phyloP scores from a whole-genome alignment of 768 basidiomycete genomes.

The Suillus weaverae region DNA sequence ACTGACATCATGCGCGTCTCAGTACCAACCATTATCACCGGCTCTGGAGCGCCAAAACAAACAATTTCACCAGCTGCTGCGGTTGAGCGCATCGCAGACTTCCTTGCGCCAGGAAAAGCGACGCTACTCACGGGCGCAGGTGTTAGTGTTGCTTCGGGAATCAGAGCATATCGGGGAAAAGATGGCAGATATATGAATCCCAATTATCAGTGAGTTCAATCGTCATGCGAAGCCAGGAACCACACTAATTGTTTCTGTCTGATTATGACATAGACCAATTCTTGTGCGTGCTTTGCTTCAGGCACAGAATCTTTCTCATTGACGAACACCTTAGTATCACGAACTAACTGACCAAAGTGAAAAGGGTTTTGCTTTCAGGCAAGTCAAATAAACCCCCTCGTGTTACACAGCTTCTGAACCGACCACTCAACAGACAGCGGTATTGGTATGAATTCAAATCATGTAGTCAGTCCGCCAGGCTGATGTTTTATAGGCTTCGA shows the following conservation, averaged over 20 bases:
- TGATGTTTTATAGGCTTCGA: conserved; percentile 46
- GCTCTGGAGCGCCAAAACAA: conserved; percentile 29
- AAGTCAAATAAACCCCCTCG: conserved; percentile 29
- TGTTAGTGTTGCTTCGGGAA: conserved; percentile 93
- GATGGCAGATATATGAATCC: conserved; percentile 89
- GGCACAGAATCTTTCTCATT: conserved; percentile 10
- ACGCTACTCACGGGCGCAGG: conserved; percentile 87
- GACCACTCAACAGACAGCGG: conserved; percentile 56
- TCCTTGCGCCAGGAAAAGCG: conserved; percentile 69
- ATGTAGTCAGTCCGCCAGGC: not conserved
- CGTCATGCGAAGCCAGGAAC: not conserved
- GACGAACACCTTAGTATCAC: conserved; percentile 56
- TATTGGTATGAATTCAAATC: conserved; percentile 58
- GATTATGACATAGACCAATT: conserved; percentile 48
- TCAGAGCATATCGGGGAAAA: conserved; percentile 86
- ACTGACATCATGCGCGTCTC: conserved; percentile 67
- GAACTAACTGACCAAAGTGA: conserved; percentile 74
- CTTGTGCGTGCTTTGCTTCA: conserved; percentile 36
- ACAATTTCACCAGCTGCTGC: conserved; percentile 51
- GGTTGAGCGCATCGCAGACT: conserved; percentile 58
- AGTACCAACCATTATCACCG: conserved; percentile 64
- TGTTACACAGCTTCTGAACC: conserved; percentile 1
- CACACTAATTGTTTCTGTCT: conserved; percentile 7
- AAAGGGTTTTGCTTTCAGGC: conserved; percentile 71
- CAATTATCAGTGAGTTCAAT: conserved; percentile 79